These are phyloP conservation scores for Capsella bursapastoris DNA, from an alignment of 345 rosid genomes.

Conservation along the genomic window DNA sequence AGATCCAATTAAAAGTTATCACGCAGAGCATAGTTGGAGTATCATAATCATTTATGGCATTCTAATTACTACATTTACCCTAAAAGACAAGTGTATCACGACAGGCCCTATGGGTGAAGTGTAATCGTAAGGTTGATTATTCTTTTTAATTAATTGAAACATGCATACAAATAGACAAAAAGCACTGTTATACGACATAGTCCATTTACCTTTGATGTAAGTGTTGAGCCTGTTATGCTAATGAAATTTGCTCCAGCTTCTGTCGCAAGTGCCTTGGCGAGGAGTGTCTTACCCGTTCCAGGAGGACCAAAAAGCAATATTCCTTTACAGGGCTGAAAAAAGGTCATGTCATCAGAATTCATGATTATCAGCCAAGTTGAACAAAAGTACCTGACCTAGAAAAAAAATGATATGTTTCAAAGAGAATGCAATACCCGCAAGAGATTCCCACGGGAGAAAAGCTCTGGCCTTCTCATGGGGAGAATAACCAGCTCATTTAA, in stretches of 20 bases:
- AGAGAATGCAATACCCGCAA: slow-evolving; percentile 63
- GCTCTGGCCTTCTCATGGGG: slow-evolving; percentile 97
- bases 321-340: slow-evolving; percentile 95
- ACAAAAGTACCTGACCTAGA: background rate
- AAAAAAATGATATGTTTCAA: background rate
- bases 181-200: slow-evolving; percentile 6
- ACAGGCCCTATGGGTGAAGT: background rate
- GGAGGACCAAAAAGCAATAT: slow-evolving; percentile 99
- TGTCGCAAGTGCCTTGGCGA: slow-evolving; percentile 97
- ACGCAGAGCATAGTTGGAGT: background rate
- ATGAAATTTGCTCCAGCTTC: slow-evolving; percentile 98
- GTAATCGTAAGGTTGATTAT: background rate
- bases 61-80: background rate
- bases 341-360: slow-evolving; percentile 22
- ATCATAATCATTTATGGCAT: background rate
- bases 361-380: slow-evolving; percentile 10
- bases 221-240: slow-evolving; percentile 94
- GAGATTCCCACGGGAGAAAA: slow-evolving; percentile 87
- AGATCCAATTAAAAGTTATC: background rate
- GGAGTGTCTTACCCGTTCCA: slow-evolving; percentile 98
- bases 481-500: slow-evolving; percentile 96
- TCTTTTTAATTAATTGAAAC: slow-evolving; percentile 12
- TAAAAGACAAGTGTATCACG: background rate
- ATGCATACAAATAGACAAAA: slow-evolving; percentile 25
- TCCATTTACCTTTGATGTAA: slow-evolving; percentile 82